Evolutionary conservation across 352 stramenopile species (phyloP), one percentile per base, ranked within the genome.

Genomic region (Globisporangium okanoganense): DNA sequence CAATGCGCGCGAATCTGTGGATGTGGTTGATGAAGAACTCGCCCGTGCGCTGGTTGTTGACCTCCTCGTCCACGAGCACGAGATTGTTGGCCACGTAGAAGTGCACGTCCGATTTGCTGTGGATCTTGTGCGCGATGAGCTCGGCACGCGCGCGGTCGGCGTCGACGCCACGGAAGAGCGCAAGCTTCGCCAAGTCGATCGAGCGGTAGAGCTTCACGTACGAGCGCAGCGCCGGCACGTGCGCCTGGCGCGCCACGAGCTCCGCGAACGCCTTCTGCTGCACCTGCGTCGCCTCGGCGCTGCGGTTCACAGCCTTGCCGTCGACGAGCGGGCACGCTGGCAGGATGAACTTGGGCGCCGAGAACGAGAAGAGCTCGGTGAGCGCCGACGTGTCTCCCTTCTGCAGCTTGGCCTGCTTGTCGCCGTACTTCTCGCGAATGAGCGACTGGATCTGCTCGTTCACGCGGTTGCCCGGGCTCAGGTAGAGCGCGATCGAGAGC

Each of bases 121-220:
- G 74, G 44, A 88, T 71, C 72, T 95, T 94, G 60, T 91, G 71
- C 24, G 82, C 73, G 67, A 95, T 87, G n/a, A 92, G 71, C 70
- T 95, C 85, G 10, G 77, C 75, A 44, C 83, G 83, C 35, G 85
- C 78, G 13, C 72, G 65, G 62, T 91, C 85, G 1, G 82, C 65
- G 43, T 91, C 83, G 53, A 95, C 75, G 53, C 82, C 86, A 35
- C 84, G 84, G 78, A 98, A 99, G 41, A 78, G 76, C 20, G 91
- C 91, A 25, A 99, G 82, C 78, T 99, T 99, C 40, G 83, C 85
- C 36, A 98, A 71, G 41, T 87, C 82, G 70, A 99, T 98, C 48
- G 93, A 98, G 7, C 94, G 97, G 79, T 99, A 99, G 7, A 99
- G 78, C 67, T 97, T 98, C 67, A 99, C 84, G 80, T 98, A 98